Percentiles rank a stretch among this genome's conserved stretches.
Conservation (phyloP, 83 land plant genomes). For the Picea mariana region DNA sequence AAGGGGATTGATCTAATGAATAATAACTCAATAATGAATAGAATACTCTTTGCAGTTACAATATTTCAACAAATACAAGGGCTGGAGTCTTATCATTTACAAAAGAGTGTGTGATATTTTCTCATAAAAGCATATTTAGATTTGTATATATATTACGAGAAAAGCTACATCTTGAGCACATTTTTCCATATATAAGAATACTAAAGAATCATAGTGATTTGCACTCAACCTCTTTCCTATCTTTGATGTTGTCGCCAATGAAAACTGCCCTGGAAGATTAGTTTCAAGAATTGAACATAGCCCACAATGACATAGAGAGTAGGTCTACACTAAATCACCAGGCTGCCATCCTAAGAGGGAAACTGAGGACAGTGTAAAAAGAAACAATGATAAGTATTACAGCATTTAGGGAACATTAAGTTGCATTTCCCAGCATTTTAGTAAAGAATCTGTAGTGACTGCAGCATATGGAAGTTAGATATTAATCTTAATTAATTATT, state of each 20-base stretch:
- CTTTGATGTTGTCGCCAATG: neutral
- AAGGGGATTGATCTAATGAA: too few relatives aligned
- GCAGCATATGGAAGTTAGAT: neutral
- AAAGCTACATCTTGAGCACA: neutral
- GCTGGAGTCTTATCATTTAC: neutral
- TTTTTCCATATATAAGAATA: conserved; percentile 10
- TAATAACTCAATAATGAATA: too few relatives aligned
- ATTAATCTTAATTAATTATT: conserved; percentile 38
- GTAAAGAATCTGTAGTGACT: conserved; percentile 1
- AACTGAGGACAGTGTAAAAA: neutral
- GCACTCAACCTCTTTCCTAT: conserved; percentile 3
- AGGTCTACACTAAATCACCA: conserved; percentile 5
- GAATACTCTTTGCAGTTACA: too few relatives aligned
- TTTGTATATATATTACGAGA: neutral
- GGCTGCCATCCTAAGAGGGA: neutral
- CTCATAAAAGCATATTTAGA: neutral
- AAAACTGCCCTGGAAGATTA: conserved; percentile 3
- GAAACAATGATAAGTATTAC: conserved; percentile 13
- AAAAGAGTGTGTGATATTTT: neutral
- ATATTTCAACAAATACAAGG: too few relatives aligned
- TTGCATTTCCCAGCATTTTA: neutral
- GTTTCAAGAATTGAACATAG: neutral
- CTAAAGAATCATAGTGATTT: conserved; percentile 10
- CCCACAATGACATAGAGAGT: neutral
- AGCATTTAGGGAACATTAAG: neutral